A percentile compares a stretch with the other conserved stretches of the same genome.
phyloP scores from a whole-genome alignment of 495 filamentous ascomycete genomes.

The Umbilicaria muhlenbergii region DNA sequence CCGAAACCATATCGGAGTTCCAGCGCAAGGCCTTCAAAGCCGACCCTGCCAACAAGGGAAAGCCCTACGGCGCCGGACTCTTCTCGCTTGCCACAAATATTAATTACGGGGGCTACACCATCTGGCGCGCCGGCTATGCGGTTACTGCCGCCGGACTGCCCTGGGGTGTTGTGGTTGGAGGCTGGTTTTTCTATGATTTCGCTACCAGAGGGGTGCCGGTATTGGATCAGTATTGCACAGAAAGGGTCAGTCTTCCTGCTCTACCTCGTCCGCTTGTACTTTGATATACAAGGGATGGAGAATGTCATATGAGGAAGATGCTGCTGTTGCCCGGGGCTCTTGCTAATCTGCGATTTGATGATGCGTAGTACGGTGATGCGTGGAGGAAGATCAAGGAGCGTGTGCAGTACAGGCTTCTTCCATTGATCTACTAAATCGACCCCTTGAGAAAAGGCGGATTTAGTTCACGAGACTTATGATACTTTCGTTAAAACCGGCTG shows the following conservation, averaged over 20 bases:
- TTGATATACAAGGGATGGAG: not conserved
- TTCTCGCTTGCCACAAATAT: conserved; percentile 39
- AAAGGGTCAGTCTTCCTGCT: conserved; percentile 15
- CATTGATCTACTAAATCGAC: conserved; percentile 9
- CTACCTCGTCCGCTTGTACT: not conserved
- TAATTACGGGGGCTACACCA: conserved; percentile 41
- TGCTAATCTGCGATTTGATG: not conserved
- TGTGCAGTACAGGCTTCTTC: conserved; percentile 29
- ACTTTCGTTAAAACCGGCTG: no score
- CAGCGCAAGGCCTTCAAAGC: conserved; percentile 39
- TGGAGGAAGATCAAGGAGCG: conserved; percentile 29
- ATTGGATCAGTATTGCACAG: conserved; percentile 34
- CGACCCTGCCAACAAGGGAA: conserved; percentile 34
- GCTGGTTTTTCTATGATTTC: conserved; percentile 31
- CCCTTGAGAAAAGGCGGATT: no score
- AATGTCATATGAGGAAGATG: not conserved
- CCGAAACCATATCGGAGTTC: conserved; percentile 33
- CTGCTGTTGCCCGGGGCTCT: not conserved
- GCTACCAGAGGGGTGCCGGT: conserved; percentile 25
- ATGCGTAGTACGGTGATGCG: conserved; percentile 21
- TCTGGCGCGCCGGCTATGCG: conserved; percentile 38
- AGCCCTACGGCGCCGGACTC: conserved; percentile 34
- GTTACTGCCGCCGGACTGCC: conserved; percentile 31
- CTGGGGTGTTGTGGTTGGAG: conserved; percentile 20
- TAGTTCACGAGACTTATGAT: no score